phyloP scores from a whole-genome alignment of 164 flowering plant species.

The Pachysandra terminalis region DNA sequence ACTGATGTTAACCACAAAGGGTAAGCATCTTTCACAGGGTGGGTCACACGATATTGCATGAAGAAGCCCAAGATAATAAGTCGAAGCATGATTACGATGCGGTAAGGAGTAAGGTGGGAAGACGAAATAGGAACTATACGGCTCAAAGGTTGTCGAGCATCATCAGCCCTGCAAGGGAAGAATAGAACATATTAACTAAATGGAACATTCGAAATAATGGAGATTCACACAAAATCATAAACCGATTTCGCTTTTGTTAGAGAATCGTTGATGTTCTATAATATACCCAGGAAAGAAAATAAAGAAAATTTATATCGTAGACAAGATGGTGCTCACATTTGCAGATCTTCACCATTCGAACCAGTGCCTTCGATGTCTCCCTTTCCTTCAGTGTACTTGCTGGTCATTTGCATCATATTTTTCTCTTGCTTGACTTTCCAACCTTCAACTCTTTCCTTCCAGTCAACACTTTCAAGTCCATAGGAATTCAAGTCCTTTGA shows the following conservation, averaged over 20 bases:
- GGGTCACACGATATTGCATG: conserved; percentile 85
- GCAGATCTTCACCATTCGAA: conserved; percentile 97
- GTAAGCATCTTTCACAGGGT: conserved; percentile 90
- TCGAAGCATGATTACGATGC: conserved; percentile 89
- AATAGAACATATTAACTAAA: background rate
- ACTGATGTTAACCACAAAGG: conserved; percentile 89
- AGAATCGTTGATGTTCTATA: too few relatives aligned
- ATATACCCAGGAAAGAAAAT: background rate
- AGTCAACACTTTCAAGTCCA: conserved; percentile 97
- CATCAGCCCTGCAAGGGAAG: conserved; percentile 68
- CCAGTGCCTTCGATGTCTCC: conserved; percentile 96
- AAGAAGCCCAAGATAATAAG: conserved; percentile 88
- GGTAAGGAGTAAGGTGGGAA: conserved; percentile 83
- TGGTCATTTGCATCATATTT: conserved; percentile 65
- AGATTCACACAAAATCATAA: background rate
- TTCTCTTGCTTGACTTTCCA: conserved; percentile 97
- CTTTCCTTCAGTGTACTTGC: conserved; percentile 71
- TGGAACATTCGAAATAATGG: background rate
- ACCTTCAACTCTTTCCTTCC: conserved; percentile 97
- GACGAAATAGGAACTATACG: conserved; percentile 83
- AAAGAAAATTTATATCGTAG: background rate
- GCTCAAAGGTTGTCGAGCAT: conserved; percentile 85
- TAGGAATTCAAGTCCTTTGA: conserved; percentile 92
- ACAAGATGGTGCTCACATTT: conserved; percentile 49
- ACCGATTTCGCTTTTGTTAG: background rate